phyloP scores from a whole-genome alignment of 768 basidiomycete genomes.

The Mycena polygramma region DNA sequence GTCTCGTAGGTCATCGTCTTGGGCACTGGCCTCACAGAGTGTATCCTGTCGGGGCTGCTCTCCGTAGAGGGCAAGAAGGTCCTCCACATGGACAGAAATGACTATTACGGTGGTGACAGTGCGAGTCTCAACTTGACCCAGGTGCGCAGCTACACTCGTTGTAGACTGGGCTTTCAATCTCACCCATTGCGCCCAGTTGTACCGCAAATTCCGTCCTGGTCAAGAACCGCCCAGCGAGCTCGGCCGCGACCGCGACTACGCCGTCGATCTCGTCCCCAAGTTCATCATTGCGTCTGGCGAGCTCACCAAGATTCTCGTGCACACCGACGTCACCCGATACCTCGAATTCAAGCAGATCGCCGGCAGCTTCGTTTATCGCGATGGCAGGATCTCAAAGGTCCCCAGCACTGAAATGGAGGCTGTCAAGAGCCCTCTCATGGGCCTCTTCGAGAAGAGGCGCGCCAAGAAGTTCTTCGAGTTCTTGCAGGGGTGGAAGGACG shows the following conservation, averaged over 20 bases:
- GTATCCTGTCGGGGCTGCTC: conserved; percentile 96
- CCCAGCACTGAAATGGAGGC: conserved; percentile 99
- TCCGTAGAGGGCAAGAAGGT: conserved; percentile 99
- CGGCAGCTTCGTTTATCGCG: conserved; percentile 97
- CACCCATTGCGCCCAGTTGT: conserved; percentile 70
- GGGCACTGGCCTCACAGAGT: conserved; percentile 98
- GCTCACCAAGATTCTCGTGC: conserved; percentile 97
- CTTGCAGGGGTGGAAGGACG: conserved; percentile 94
- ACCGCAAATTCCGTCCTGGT: conserved; percentile 91
- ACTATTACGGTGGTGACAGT: conserved; percentile 98
- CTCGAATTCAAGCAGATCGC: conserved; percentile 99
- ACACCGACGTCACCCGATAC: conserved; percentile 98
- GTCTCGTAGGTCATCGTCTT: conserved; percentile 83
- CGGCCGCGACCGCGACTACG: conserved; percentile 97
- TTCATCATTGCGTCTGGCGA: conserved; percentile 99
- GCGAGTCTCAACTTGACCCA: conserved; percentile 98
- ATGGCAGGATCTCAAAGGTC: conserved; percentile 97
- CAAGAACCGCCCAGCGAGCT: conserved; percentile 84
- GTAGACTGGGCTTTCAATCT: conserved; percentile 31
- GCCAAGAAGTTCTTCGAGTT: conserved; percentile 99
- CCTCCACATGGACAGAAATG: conserved; percentile 98
- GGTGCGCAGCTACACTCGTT: conserved; percentile 59
- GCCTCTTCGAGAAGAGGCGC: conserved; percentile 97
- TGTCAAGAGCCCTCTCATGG: conserved; percentile 95
- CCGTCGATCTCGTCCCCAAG: conserved; percentile 97